Conservation (phyloP, 169 alveolate genomes). For the Gregarina niphandrodes region DNA sequence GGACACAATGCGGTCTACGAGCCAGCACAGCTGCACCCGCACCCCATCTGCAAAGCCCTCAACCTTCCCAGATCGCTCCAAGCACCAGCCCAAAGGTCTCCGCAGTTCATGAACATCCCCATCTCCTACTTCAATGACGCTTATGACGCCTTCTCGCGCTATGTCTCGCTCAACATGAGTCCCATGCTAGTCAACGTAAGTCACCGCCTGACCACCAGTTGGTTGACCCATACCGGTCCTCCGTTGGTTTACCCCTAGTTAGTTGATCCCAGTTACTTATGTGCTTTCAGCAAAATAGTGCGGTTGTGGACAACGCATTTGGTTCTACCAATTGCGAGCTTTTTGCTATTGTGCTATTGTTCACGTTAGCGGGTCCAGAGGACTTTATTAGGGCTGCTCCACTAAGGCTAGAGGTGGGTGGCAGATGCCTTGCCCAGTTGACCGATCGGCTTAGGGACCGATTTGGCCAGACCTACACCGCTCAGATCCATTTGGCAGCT, state of each 20-base stretch:
- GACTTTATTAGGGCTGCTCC: no score
- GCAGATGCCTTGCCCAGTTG: no score
- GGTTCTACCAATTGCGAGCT: no score
- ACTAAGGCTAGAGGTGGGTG: no score
- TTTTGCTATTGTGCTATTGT: no score
- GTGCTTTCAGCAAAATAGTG: constrained; percentile 4
- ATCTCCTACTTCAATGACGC: constrained; percentile 16
- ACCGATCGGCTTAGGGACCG: no score
- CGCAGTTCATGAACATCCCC: constrained; percentile 21
- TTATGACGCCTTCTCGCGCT: constrained; percentile 9
- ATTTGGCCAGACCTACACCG: no score
- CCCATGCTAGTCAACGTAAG: no score
- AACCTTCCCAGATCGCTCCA: constrained; percentile 3
- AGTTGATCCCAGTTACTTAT: constrained; percentile 10
- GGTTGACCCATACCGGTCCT: constrained; percentile 27
- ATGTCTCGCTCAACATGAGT: constrained; percentile 32
- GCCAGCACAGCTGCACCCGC: constrained; percentile 7
- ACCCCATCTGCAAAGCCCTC: constrained; percentile 4
- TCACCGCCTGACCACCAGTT: constrained; percentile 36
- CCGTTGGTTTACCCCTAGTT: constrained; percentile 16
- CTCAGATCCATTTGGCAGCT: no score
- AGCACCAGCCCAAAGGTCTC: constrained; percentile 9
- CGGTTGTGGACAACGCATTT: no score
- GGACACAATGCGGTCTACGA: neutral
- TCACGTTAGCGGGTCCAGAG: no score